Evolutionary conservation across 2,329 filamentous ascomycete species (phyloP).

Genomic region (Aspergillus udagawae): DNA sequence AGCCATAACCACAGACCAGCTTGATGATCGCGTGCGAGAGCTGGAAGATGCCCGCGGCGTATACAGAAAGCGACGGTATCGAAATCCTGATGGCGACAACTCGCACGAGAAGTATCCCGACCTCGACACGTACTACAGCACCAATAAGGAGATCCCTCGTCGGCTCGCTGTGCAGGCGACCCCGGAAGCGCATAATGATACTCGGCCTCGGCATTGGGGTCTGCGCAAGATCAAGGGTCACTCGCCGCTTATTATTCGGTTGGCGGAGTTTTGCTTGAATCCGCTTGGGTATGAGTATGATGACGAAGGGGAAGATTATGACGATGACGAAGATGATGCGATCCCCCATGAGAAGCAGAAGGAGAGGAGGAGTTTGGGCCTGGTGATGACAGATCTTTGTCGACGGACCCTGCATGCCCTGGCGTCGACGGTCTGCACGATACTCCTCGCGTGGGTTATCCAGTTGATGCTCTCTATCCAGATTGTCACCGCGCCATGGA

Average conservation of each 20-base stretch:
- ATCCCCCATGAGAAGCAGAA: too few species aligned
- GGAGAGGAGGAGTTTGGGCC: too few species aligned
- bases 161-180: conserved; percentile 11
- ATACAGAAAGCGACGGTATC: background rate
- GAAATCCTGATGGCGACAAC: conserved; percentile 4
- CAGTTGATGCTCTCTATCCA: conserved; percentile 9
- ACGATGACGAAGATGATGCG: background rate
- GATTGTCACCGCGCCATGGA: conserved; percentile 11
- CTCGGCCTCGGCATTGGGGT: conserved; percentile 8
- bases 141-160: conserved; percentile 8
- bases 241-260: conserved; percentile 5
- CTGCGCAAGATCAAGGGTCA: conserved; percentile 5
- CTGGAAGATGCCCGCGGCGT: too few species aligned
- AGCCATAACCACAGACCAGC: too few species aligned
- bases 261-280: conserved; percentile 11
- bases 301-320: conserved; percentile 1
- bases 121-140: conserved; percentile 12
- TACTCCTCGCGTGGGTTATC: conserved; percentile 10
- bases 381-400: too few species aligned
- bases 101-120: conserved; percentile 10
- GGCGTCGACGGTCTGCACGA: conserved; percentile 2
- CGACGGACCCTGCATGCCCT: background rate
- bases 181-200: conserved; percentile 1
- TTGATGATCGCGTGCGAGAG: too few species aligned
- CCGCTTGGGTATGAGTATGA: conserved; percentile 5